Conservation (phyloP, 176 grass and related monocot species). For the Oryza glumipatula region DNA sequence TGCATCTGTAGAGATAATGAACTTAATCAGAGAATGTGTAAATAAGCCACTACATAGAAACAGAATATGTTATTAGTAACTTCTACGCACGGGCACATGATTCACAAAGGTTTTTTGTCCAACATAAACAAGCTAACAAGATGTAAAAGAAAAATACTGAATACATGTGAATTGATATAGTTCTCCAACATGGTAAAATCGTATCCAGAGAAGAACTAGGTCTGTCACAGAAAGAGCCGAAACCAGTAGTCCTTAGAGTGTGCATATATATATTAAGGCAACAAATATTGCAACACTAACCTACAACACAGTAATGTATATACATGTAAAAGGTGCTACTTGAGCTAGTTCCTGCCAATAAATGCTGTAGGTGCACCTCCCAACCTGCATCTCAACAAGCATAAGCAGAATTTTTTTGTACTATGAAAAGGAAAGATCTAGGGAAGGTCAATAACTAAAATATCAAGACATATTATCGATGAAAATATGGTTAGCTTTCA, state of each 20-base stretch:
- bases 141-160: neutral
- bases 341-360: conserved; percentile 6
- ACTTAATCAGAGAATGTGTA: conserved; percentile 17
- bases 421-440: conserved; percentile 3
- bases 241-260: neutral
- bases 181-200: conserved; percentile 15
- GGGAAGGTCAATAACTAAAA: neutral
- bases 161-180: neutral
- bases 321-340: neutral
- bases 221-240: neutral
- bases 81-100: neutral
- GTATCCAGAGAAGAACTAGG: conserved; percentile 4
- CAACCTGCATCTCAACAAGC: conserved; percentile 23
- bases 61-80: neutral
- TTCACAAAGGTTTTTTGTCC: neutral
- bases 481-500: neutral
- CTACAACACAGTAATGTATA: conserved; percentile 3
- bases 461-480: conserved; percentile 4
- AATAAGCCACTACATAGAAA: conserved; percentile 13
- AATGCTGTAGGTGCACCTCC: neutral
- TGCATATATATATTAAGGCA: neutral
- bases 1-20: conserved; percentile 69
- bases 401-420: conserved; percentile 9
- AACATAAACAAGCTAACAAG: neutral
- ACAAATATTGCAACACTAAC: neutral